phyloP scores from a whole-genome alignment of 768 basidiomycete genomes.

The Suillus sp. region DNA sequence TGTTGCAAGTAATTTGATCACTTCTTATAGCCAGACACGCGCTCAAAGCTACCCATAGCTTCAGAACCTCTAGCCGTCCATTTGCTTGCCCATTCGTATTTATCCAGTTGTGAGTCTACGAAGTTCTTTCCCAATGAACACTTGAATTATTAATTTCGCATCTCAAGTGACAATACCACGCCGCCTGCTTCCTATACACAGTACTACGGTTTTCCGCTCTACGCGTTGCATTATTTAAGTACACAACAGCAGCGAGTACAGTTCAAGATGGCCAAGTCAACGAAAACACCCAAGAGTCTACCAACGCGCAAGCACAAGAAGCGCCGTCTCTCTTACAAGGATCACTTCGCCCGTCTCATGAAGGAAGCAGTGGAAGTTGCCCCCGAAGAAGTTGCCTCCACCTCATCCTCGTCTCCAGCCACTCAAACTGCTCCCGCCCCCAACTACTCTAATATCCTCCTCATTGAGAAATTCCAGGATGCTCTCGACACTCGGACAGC shows the following conservation, averaged over 20 bases:
- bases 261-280: neutral
- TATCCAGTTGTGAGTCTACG: neutral
- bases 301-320: constrained; percentile 28
- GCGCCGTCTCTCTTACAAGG: constrained; percentile 25
- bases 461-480: constrained; percentile 30
- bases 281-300: constrained; percentile 15
- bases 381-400: constrained; percentile 9
- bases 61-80: neutral
- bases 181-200: neutral
- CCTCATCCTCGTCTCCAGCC: constrained; percentile 11
- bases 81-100: neutral
- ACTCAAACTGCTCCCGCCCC: constrained; percentile 14
- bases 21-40: neutral
- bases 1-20: neutral
- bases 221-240: neutral
- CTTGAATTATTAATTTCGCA: neutral
- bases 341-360: constrained; percentile 26
- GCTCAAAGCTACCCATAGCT: neutral
- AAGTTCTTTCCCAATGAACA: neutral
- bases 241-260: neutral
- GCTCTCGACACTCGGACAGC: constrained; percentile 30
- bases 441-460: constrained; percentile 29
- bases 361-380: constrained; percentile 18
- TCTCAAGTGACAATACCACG: neutral
- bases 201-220: neutral